Base-by-base conservation (phyloP, 192 early-diverging fungal species). In the Coemansia sp. region DNA sequence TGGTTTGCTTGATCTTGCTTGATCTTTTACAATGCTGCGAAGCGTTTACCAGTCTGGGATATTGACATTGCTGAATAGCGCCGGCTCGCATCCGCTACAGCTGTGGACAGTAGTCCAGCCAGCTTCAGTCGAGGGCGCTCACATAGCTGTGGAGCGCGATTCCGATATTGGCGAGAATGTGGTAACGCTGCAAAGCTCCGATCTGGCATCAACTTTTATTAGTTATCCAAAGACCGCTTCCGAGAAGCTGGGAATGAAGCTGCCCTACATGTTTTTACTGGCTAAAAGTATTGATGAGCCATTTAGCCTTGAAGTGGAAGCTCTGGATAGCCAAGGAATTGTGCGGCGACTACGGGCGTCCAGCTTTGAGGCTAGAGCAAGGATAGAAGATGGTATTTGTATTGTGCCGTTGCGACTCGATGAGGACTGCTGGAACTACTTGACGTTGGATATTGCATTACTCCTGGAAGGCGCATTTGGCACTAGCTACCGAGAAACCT, bases 401-500 rank as follows among this genome's bases (percentile, higher is more conserved):
- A 92, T 91, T 1, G 90, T 98, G 93, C 96, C 95, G 2, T 84
- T 98, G 86, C 87, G 92, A 8, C 77, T 98, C 40, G 96, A 98
- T 65, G 85, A 90, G 62, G 95, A 31, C 51, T 53, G 94, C 9
- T 98, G 96, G 96, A 98, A 98, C 73, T 92, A 98, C 72, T 87
- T 98, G 63, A 90, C 91, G 59, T 86, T 98, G 69, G 92, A 98
- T 67, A 68, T 98, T 63, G 89, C 86, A 2, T 92, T 94, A 65
- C 93, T 92, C 74, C 92, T 92, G 5, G 82, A 88, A 38, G 85
- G 91, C n/a, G 89, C 90, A 0, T 98, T 95, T 73, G 95, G 93
- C 26, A 94, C 94, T 28, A 85, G 87, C 55, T 94, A 94, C 71
- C 88, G 85, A 34, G 95, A 98, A 75, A 95, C 92, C 0, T 80